Conservation (phyloP, 805 yeast genomes). For the Cephaloascus albidus region DNA sequence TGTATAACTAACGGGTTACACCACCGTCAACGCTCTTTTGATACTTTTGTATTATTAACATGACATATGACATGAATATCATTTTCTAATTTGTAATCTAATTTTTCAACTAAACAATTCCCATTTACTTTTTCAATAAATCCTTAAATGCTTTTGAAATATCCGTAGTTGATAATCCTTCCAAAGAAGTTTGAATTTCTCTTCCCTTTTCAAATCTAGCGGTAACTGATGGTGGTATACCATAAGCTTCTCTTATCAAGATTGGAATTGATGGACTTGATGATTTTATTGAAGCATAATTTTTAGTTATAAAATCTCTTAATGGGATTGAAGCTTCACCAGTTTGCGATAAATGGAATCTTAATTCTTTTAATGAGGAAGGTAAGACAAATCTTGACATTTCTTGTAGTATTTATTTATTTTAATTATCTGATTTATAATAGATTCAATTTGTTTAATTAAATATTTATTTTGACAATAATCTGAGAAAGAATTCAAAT, state of each 20-base stretch:
- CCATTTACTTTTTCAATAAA: constrained; percentile 6
- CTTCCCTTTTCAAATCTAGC: constrained; percentile 58
- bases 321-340: constrained; percentile 62
- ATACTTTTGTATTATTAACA: too few species aligned
- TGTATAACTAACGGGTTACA: too few species aligned
- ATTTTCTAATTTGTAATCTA: too few species aligned
- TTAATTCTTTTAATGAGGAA: constrained; percentile 62
- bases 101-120: too few species aligned
- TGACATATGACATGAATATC: too few species aligned
- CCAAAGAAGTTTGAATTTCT: constrained; percentile 35
- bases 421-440: too few species aligned
- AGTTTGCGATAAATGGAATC: constrained; percentile 76
- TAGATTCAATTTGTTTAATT: too few species aligned
- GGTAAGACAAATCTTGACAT: constrained; percentile 38
- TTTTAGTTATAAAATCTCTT: constrained; percentile 50
- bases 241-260: constrained; percentile 68
- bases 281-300: constrained; percentile 59
- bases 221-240: constrained; percentile 63
- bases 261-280: constrained; percentile 63
- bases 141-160: constrained; percentile 26
- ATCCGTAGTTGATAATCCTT: constrained; percentile 32
- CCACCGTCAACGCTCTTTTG: too few species aligned
- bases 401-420: constrained; percentile 1
- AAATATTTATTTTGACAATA: neutral
- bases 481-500: neutral